phyloP scores from a whole-genome alignment of 148 eudicot genomes.

The Arbutus unedo region DNA sequence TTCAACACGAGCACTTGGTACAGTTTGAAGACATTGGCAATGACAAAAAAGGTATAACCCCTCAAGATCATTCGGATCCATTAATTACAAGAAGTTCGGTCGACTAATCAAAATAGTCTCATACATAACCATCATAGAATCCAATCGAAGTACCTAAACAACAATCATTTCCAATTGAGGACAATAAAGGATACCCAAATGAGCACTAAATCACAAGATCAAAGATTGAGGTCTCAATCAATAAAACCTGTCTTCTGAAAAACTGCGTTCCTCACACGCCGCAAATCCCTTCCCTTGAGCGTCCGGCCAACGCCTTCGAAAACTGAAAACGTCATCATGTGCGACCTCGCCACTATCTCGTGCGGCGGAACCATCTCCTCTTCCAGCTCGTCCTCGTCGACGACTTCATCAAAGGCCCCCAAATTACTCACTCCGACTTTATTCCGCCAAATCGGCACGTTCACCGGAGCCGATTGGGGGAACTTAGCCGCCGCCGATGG shows the following conservation, averaged over 20 bases:
- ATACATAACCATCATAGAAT: neutral
- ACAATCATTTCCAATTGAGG: neutral
- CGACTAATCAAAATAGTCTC: neutral
- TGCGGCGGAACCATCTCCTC: constrained; percentile 73
- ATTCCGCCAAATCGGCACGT: constrained; percentile 60
- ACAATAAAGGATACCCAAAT: neutral
- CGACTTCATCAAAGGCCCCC: constrained; percentile 23
- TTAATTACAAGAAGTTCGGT: neutral
- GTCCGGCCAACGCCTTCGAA: constrained; percentile 77
- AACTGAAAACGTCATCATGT: constrained; percentile 54
- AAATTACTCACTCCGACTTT: neutral
- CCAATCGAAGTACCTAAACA: constrained; percentile 10
- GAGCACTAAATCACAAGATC: neutral
- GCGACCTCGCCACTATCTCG: constrained; percentile 70
- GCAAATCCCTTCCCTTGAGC: constrained; percentile 66
- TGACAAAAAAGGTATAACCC: neutral
- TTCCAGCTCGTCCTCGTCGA: constrained; percentile 23
- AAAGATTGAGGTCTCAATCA: constrained; percentile 22
- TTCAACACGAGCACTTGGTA: neutral
- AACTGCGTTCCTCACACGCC: constrained; percentile 59
- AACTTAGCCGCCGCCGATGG: constrained; percentile 14
- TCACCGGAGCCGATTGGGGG: constrained; percentile 69
- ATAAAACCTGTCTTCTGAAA: constrained; percentile 69
- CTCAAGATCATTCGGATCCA: neutral
- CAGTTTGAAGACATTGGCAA: neutral